Evolutionary conservation across 2,329 filamentous ascomycete genomes (phyloP).

Genomic region (Ophiostoma montium): DNA sequence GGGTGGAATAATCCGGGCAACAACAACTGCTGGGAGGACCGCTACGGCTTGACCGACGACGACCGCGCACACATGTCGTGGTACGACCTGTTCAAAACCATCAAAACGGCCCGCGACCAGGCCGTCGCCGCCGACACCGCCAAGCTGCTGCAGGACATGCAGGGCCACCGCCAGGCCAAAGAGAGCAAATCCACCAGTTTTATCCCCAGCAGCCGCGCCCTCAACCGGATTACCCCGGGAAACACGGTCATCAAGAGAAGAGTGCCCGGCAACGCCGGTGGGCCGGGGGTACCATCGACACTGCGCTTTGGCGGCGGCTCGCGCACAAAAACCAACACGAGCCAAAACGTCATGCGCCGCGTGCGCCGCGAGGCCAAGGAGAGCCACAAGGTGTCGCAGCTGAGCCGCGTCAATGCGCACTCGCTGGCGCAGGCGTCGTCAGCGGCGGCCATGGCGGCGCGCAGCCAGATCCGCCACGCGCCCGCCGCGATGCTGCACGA

Average conservation of each 20-base stretch:
- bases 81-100: constrained; percentile 54
- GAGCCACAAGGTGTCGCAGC: constrained; percentile 32
- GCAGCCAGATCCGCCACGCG: constrained; percentile 31
- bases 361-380: constrained; percentile 42
- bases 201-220: constrained; percentile 28
- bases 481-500: constrained; percentile 41
- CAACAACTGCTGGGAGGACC: constrained; percentile 36
- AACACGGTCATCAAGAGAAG: constrained; percentile 7
- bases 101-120: constrained; percentile 48
- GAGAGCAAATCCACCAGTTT: constrained; percentile 43
- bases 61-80: constrained; percentile 44
- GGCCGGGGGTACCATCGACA: constrained; percentile 21
- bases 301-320: constrained; percentile 31
- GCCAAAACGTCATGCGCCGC: constrained; percentile 40
- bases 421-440: constrained; percentile 16
- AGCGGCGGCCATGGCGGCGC: constrained; percentile 9
- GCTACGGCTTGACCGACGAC: constrained; percentile 35
- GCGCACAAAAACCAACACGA: constrained; percentile 36
- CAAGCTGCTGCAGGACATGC: constrained; percentile 41
- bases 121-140: constrained; percentile 41
- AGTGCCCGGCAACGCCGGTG: no score
- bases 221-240: constrained; percentile 20
- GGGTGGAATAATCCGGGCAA: no score
- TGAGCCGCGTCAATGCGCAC: constrained; percentile 27
- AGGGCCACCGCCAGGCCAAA: constrained; percentile 42